A percentile compares a stretch with the other conserved stretches of the same genome.
Conservation (phyloP, 2,329 filamentous ascomycete genomes). For the Cryphonectria parasitica region DNA sequence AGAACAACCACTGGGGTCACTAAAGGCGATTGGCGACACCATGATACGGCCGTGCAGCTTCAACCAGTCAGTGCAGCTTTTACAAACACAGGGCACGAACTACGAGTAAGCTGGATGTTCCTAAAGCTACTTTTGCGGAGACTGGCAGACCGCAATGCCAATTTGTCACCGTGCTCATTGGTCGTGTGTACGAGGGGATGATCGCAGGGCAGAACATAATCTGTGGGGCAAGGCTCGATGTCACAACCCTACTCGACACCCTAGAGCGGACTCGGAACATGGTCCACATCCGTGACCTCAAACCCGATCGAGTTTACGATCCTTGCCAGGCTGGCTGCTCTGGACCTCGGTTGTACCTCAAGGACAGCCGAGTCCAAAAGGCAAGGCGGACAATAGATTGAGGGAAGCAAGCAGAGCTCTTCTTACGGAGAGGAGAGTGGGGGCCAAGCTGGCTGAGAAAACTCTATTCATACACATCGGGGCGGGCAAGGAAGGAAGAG, state of each 20-base stretch:
- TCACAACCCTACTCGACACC: background rate
- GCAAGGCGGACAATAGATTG: background rate
- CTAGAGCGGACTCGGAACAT: background rate
- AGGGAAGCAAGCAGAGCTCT: background rate
- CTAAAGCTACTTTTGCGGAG: background rate
- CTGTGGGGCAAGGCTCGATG: background rate
- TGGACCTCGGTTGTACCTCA: background rate
- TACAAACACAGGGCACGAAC: background rate
- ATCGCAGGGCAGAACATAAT: background rate
- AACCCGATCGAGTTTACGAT: background rate
- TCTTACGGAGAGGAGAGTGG: background rate
- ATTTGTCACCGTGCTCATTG: background rate
- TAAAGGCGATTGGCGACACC: slow-evolving; percentile 8
- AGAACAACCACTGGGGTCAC: slow-evolving; percentile 30
- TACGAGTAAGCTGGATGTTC: background rate
- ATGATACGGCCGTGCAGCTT: background rate
- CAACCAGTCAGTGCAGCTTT: background rate
- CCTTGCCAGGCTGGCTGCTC: background rate
- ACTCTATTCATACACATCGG: slow-evolving; percentile 6
- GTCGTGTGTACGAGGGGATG: background rate
- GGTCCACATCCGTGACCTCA: background rate
- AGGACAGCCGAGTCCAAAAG: background rate
- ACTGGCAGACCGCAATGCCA: background rate
- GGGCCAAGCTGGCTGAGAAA: background rate
- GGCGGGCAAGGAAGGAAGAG: background rate